Percentiles rank a stretch among this genome's conserved stretches.
These are phyloP conservation scores for Pluteus cervinus DNA, from an alignment of 768 basidiomycete species.

Conservation along the genomic window DNA sequence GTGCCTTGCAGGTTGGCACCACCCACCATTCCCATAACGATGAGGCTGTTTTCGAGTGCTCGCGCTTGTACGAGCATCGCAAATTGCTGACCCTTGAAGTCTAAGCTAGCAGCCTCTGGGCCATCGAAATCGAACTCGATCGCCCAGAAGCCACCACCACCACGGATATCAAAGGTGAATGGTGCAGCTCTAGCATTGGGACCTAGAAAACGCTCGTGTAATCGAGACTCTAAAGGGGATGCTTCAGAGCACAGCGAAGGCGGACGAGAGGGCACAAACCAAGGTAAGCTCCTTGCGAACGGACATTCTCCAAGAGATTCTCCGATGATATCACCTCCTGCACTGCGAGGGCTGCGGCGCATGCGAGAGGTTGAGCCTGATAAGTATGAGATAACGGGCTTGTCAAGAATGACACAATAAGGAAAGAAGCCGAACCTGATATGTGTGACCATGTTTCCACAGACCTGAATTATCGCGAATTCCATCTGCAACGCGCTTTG, in stretches of 20 bases:
- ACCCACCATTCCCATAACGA: constrained; percentile 72
- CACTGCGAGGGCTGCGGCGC: constrained; percentile 77
- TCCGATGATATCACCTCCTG: constrained; percentile 67
- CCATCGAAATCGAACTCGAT: constrained; percentile 72
- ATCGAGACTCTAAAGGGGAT: constrained; percentile 32
- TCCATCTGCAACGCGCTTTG: constrained; percentile 62
- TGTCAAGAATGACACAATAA: neutral
- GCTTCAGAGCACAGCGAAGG: no score
- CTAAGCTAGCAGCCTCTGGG: constrained; percentile 31
- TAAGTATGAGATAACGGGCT: neutral
- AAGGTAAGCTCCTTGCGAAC: constrained; percentile 55
- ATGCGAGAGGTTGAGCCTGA: constrained; percentile 69
- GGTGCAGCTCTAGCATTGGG: constrained; percentile 56
- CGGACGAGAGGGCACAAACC: no score
- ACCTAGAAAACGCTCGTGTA: constrained; percentile 47
- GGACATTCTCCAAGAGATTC: constrained; percentile 62
- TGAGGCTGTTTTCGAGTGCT: constrained; percentile 57
- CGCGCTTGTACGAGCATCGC: constrained; percentile 68
- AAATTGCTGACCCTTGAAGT: constrained; percentile 50
- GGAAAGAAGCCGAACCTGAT: constrained; percentile 43
- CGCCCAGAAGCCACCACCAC: constrained; percentile 79
- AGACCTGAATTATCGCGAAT: constrained; percentile 63
- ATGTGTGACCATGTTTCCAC: constrained; percentile 84
- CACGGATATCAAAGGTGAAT: constrained; percentile 75
- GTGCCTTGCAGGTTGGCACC: constrained; percentile 65